Percentiles rank a stretch among this genome's conserved stretches.
Evolutionary conservation across 805 yeast species (phyloP).

Genomic region (Torulaspora microellipsoides): DNA sequence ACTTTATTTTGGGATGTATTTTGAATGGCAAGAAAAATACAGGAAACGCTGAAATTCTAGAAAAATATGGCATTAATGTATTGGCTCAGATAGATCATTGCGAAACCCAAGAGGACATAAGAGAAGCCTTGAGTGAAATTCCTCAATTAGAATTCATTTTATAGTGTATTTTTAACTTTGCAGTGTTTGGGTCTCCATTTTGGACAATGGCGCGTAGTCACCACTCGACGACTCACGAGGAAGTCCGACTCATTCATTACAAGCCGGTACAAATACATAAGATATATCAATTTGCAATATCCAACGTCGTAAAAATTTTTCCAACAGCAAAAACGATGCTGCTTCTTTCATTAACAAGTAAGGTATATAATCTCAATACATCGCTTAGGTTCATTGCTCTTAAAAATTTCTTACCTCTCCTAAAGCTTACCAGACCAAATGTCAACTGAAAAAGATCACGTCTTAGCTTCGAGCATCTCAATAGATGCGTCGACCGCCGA

Average conservation of each 20-base stretch:
- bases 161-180: background rate
- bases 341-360: too few relatives aligned
- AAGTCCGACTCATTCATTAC: background rate
- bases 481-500: background rate
- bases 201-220: background rate
- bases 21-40: constrained; percentile 25
- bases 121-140: constrained; percentile 8
- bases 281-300: background rate
- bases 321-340: background rate
- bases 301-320: background rate
- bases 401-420: background rate
- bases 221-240: background rate
- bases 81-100: constrained; percentile 37
- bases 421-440: background rate
- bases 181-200: background rate
- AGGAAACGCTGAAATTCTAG: constrained; percentile 21
- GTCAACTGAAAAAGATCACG: background rate
- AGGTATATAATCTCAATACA: too few relatives aligned
- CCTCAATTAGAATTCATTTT: constrained; percentile 3
- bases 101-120: constrained; percentile 5
- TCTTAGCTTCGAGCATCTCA: background rate
- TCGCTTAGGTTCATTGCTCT: too few relatives aligned
- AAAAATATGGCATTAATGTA: constrained; percentile 21
- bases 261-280: too few relatives aligned
- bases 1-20: constrained; percentile 22